Conservation (phyloP, 768 basidiomycete species). For the Brasilioporus rufonigricans region DNA sequence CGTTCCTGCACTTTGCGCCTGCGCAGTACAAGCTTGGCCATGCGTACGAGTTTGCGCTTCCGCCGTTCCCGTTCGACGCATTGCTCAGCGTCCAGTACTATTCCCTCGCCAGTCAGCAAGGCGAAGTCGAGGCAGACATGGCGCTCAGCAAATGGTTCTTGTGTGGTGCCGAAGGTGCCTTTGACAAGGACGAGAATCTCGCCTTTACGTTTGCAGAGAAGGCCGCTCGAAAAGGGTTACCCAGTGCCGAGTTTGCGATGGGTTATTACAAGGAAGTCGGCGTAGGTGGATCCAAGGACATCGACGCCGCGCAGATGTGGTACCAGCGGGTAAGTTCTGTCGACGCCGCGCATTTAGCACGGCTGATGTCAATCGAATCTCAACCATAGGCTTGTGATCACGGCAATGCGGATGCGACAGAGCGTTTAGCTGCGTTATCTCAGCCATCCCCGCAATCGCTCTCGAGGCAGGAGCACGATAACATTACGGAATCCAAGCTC, state of each 20-base stretch:
- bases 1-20: constrained; percentile 79
- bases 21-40: constrained; percentile 93
- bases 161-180: constrained; percentile 72
- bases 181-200: constrained; percentile 84
- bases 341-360: neutral
- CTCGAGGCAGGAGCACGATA: constrained; percentile 78
- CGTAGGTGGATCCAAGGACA: constrained; percentile 67
- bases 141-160: constrained; percentile 97
- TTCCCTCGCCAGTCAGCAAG: constrained; percentile 74
- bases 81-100: constrained; percentile 91
- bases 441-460: constrained; percentile 61
- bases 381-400: constrained; percentile 57
- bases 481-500: constrained; percentile 73
- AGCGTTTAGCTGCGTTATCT: constrained; percentile 68
- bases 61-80: constrained; percentile 85
- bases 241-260: constrained; percentile 91
- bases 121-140: constrained; percentile 94
- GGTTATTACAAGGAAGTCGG: constrained; percentile 95
- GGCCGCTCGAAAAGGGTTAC: constrained; percentile 68
- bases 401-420: constrained; percentile 77
- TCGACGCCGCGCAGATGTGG: constrained; percentile 71
- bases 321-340: constrained; percentile 57
- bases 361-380: neutral
- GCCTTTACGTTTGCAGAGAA: constrained; percentile 91
- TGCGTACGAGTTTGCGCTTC: constrained; percentile 85